These are phyloP conservation scores for Colletotrichum shisoi DNA, from an alignment of 2,329 filamentous ascomycete genomes.

Conservation along the genomic window DNA sequence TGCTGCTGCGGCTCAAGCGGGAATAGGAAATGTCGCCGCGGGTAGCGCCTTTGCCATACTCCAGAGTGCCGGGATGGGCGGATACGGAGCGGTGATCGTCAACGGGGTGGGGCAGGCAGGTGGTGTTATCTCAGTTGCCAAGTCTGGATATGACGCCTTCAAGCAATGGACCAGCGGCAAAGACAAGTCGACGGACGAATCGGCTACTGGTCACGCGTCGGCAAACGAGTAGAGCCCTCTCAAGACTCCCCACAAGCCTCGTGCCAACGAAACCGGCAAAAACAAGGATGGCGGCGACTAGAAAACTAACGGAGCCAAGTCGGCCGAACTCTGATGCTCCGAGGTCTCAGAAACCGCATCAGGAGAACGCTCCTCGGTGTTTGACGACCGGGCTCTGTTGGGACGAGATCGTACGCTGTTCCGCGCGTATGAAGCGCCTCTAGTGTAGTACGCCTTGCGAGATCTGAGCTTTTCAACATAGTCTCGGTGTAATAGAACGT, in stretches of 20 bases:
- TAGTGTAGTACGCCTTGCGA: neutral
- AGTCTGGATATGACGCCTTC: neutral
- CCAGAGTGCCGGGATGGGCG: neutral
- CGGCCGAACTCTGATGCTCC: too few species aligned
- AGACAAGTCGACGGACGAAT: neutral
- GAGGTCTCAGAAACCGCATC: neutral
- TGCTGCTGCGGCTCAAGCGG: neutral
- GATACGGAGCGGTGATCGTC: neutral
- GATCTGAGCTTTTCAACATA: neutral
- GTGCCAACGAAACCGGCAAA: too few species aligned
- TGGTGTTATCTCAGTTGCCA: neutral
- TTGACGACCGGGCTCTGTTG: neutral
- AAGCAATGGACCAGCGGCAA: neutral
- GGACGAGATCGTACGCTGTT: neutral
- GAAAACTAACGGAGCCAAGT: neutral
- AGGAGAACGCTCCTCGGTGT: neutral
- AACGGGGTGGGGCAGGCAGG: neutral
- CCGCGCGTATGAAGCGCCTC: neutral
- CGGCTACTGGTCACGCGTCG: neutral
- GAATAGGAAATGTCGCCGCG: conserved; percentile 11
- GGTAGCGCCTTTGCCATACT: neutral
- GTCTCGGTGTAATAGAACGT: neutral
- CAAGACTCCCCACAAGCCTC: too few species aligned
- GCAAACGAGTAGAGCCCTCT: neutral
- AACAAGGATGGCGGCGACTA: neutral